Conservation (phyloP, 2,329 filamentous ascomycete species). For the Fusarium algeriense region DNA sequence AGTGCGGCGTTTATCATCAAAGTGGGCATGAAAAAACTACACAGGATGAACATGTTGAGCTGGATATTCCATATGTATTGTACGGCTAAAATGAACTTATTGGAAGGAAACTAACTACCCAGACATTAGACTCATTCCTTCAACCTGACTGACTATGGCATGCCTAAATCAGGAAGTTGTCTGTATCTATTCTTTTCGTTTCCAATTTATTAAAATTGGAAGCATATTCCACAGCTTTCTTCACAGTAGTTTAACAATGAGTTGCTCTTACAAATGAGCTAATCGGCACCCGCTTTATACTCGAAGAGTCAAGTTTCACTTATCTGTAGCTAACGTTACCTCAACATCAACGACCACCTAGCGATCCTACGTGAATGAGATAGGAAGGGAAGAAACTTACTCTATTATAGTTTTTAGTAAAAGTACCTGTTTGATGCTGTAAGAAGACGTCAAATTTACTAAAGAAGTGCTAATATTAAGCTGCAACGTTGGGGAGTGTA, state of each 20-base stretch:
- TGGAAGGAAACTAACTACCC: no score
- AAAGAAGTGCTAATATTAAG: no score
- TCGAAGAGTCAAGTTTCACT: background rate
- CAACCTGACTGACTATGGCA: no score
- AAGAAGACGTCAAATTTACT: background rate
- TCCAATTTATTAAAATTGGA: background rate
- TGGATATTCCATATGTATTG: no score
- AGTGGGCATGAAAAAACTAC: background rate
- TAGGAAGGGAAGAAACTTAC: rapidly evolving
- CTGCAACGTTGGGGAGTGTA: background rate
- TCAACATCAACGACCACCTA: background rate
- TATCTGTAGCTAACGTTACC: background rate
- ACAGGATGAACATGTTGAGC: background rate
- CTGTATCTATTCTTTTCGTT: rapidly evolving
- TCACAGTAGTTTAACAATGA: background rate
- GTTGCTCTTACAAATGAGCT: background rate
- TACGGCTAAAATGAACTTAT: no score
- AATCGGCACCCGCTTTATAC: background rate
- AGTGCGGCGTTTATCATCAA: no score
- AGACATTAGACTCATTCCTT: no score
- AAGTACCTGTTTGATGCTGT: background rate
- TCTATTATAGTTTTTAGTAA: rapidly evolving
- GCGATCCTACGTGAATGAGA: rapidly evolving
- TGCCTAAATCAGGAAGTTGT: no score
- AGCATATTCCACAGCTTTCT: background rate